Percentiles rank a stretch among this genome's conserved stretches.
These are phyloP conservation scores for Pseudogymnoascus sp. DNA, from an alignment of 2,329 filamentous ascomycete genomes.

Conservation along the genomic window DNA sequence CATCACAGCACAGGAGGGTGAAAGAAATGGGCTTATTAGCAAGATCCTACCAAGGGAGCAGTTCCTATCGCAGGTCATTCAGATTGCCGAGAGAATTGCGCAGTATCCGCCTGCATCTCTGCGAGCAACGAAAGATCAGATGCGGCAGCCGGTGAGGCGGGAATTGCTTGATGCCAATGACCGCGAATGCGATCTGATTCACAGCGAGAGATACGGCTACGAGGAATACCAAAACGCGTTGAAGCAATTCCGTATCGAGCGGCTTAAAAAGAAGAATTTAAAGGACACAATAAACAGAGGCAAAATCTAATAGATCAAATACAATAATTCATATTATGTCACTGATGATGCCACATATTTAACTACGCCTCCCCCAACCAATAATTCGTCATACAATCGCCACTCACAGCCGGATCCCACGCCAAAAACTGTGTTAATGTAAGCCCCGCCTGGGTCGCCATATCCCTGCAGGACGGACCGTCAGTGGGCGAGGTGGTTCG, in stretches of 20 bases:
- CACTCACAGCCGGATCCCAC: too few relatives aligned
- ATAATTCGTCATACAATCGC: too few relatives aligned
- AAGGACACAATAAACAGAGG: conserved; percentile 11
- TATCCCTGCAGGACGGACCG: too few relatives aligned
- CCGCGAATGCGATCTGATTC: conserved; percentile 12
- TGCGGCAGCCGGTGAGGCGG: conserved; percentile 16
- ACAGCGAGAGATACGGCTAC: conserved; percentile 13
- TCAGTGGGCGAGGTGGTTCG: too few relatives aligned
- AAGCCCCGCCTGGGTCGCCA: too few relatives aligned
- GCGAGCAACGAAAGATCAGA: conserved; percentile 16
- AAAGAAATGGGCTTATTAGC: conserved; percentile 17
- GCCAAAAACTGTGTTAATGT: too few relatives aligned
- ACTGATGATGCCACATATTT: background rate
- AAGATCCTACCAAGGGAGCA: conserved; percentile 17
- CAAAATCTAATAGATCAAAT: background rate
- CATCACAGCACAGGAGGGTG: conserved; percentile 17
- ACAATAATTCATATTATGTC: background rate
- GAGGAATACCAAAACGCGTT: conserved; percentile 11
- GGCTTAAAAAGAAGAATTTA: conserved; percentile 8
- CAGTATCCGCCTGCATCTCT: conserved; percentile 15
- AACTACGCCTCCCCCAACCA: background rate
- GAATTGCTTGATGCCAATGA: conserved; percentile 18
- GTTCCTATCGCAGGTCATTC: conserved; percentile 15
- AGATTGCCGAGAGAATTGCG: conserved; percentile 15
- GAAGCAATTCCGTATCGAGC: conserved; percentile 9